Evolutionary conservation across 2,329 filamentous ascomycete genomes (phyloP).

Genomic region (Diaporthe nobilis): DNA sequence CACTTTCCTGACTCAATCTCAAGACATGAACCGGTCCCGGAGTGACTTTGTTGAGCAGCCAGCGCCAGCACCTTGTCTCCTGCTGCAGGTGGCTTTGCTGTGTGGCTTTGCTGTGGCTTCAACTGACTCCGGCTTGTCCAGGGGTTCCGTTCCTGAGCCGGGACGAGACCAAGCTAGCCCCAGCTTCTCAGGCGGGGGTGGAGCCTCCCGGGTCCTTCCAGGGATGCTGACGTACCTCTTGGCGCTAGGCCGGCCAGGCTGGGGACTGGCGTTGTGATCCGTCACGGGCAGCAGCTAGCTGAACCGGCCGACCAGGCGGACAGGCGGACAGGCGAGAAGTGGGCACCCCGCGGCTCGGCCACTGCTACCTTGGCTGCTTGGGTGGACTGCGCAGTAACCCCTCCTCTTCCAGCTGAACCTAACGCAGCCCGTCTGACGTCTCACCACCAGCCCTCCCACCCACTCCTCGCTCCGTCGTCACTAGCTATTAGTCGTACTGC

Average conservation of each 20-base stretch:
- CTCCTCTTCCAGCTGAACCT: constrained; percentile 28
- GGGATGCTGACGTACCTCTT: constrained; percentile 29
- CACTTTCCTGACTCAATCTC: constrained; percentile 11
- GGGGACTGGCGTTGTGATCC: not conserved
- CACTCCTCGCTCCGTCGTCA: not conserved
- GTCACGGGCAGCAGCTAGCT: not conserved
- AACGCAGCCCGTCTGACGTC: not conserved
- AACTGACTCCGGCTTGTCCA: not conserved
- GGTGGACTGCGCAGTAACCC: not conserved
- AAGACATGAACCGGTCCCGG: not conserved
- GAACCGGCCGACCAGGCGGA: not conserved
- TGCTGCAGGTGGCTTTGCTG: not conserved
- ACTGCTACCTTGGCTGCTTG: not conserved
- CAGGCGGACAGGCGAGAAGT: not conserved
- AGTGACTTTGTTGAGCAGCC: not conserved
- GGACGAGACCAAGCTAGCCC: constrained; percentile 9
- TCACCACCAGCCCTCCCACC: not conserved
- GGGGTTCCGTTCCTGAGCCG: constrained; percentile 7
- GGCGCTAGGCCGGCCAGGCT: not conserved
- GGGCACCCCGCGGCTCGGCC: constrained; percentile 11
- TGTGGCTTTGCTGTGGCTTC: constrained; percentile 19
- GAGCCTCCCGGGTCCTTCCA: constrained; percentile 3
- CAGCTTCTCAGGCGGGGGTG: constrained; percentile 19
- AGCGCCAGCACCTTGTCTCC: not conserved
- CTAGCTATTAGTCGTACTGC: not conserved